Evolutionary conservation across 768 basidiomycete species (phyloP).

Genomic region (Mycena pura): DNA sequence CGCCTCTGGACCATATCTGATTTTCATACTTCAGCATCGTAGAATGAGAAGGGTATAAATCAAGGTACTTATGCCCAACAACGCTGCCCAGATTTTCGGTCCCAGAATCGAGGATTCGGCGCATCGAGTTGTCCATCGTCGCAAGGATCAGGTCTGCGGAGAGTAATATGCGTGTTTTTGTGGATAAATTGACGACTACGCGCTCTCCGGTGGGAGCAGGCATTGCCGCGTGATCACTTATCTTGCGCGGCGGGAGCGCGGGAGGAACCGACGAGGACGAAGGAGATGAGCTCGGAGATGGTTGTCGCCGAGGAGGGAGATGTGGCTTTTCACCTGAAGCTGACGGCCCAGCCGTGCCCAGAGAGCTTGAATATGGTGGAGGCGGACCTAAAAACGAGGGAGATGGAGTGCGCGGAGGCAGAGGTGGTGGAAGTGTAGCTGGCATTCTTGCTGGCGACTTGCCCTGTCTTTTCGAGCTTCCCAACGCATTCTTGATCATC

Average conservation of each 20-base stretch:
- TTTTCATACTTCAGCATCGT: background rate
- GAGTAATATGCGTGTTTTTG: constrained; percentile 57
- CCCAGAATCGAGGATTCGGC: constrained; percentile 57
- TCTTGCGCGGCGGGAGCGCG: constrained; percentile 43
- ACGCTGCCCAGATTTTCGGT: constrained; percentile 55
- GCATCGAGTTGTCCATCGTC: constrained; percentile 65
- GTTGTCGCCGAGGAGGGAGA: constrained; percentile 31
- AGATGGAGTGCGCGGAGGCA: constrained; percentile 29
- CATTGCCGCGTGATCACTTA: background rate
- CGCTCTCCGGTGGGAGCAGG: background rate
- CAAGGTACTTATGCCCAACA: constrained; percentile 64
- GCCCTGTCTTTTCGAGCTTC: constrained; percentile 46
- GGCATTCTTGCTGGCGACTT: constrained; percentile 6
- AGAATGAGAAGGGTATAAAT: background rate
- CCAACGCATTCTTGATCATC: constrained; percentile 64
- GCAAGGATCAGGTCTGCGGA: constrained; percentile 72
- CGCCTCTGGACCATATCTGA: constrained; percentile 68
- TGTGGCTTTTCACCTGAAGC: constrained; percentile 27
- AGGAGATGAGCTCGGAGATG: constrained; percentile 38
- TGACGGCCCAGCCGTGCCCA: background rate
- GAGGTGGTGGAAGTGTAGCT: constrained; percentile 20
- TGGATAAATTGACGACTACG: constrained; percentile 39
- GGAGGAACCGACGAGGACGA: constrained; percentile 40
- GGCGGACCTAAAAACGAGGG: constrained; percentile 18
- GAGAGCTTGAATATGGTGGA: constrained; percentile 16